A percentile compares a stretch with the other conserved stretches of the same genome.
Evolutionary conservation across 345 rosid genomes (phyloP).

Genomic region (Balakata baccata): DNA sequence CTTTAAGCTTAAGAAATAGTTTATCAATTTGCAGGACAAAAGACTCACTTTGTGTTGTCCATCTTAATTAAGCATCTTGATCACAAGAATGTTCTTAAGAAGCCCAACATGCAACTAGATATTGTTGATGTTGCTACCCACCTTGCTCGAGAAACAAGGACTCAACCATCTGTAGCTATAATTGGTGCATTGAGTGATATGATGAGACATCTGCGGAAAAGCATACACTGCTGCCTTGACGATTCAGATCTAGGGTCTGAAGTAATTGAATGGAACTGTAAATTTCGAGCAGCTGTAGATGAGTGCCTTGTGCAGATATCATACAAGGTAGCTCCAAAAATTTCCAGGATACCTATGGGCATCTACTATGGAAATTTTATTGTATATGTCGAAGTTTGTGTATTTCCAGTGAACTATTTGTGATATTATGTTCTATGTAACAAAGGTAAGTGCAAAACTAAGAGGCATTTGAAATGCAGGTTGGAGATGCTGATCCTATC

Average conservation of each 20-base stretch:
- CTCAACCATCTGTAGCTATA: constrained; percentile 53
- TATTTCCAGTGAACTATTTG: neutral
- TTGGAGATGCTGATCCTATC: constrained; percentile 81
- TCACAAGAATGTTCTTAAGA: constrained; percentile 64
- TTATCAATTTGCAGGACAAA: constrained; percentile 45
- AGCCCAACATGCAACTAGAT: constrained; percentile 61
- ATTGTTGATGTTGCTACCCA: constrained; percentile 53
- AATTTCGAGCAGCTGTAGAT: constrained; percentile 57
- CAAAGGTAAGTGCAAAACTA: constrained; percentile 14
- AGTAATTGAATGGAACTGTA: constrained; percentile 53
- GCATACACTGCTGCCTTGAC: constrained; percentile 66
- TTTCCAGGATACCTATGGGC: neutral
- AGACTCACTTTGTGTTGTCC: constrained; percentile 59
- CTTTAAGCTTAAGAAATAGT: neutral
- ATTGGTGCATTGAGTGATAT: constrained; percentile 69
- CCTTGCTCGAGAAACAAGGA: constrained; percentile 55
- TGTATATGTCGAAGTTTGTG: neutral
- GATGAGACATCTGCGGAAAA: constrained; percentile 72
- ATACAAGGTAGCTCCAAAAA: constrained; percentile 41
- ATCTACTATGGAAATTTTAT: neutral
- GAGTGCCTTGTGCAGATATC: constrained; percentile 64
- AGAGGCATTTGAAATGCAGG: constrained; percentile 37
- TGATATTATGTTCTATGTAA: too few species aligned
- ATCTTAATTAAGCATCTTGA: constrained; percentile 69
- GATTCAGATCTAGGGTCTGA: constrained; percentile 61